Conservation (phyloP, 2,329 filamentous ascomycete species). For the Sporothrix dimorphospora region DNA sequence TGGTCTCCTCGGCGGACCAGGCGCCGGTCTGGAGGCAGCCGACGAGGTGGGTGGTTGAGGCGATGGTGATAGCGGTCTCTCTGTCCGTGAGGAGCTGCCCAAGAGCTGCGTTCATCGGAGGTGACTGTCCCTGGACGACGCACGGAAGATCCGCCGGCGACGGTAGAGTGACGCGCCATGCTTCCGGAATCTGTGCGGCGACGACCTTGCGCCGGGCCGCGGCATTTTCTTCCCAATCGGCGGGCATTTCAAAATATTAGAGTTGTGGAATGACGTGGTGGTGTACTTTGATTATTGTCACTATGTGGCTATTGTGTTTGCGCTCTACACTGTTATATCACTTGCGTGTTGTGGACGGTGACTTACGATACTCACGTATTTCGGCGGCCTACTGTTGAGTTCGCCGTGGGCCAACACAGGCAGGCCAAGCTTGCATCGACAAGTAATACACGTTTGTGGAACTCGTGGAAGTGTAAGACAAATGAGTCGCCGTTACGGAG, state of each 20-base stretch:
- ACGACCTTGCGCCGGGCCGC: neutral
- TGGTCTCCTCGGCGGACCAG: constrained; percentile 37
- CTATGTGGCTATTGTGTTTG: too few relatives aligned
- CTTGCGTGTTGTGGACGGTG: too few relatives aligned
- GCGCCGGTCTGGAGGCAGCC: neutral
- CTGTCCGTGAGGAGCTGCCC: neutral
- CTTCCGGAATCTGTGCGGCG: neutral
- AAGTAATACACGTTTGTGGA: neutral
- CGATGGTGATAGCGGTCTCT: neutral
- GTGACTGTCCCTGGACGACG: neutral
- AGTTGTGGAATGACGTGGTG: too few relatives aligned
- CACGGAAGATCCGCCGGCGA: neutral
- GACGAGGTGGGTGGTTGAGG: neutral
- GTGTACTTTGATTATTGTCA: too few relatives aligned
- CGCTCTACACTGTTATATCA: too few relatives aligned
- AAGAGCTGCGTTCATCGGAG: neutral
- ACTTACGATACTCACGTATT: too few relatives aligned
- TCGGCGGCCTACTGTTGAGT: too few relatives aligned
- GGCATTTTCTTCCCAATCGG: neutral
- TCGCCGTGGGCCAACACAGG: too few relatives aligned
- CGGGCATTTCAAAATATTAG: too few relatives aligned
- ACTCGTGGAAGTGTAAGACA: neutral
- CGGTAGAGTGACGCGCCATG: neutral
- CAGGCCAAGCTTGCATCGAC: too few relatives aligned
- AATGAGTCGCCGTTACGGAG: neutral